Evolutionary conservation across 345 rosid species (phyloP), one percentile per base, ranked within the genome.

Genomic region (Gossypium stocksii): DNA sequence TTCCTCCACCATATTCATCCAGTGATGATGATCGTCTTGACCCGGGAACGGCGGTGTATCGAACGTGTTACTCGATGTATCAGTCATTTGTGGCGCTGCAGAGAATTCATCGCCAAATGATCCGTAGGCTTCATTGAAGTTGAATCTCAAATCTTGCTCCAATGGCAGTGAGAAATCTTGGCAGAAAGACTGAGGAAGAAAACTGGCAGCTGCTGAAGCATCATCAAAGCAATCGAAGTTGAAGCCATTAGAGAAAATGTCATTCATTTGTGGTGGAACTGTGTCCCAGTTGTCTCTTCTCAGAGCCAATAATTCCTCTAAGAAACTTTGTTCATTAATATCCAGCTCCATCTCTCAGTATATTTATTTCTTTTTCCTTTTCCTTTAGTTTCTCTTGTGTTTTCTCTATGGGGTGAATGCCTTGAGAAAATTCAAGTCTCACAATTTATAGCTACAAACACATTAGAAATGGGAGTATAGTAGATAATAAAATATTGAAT

Each of bases 11-110:
- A 73, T 74, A 58, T 74, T 75, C 72, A 81, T 72, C 15, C 77
- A 41, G 59, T 34, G 61, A 20, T 20, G 61, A 20, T 20, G 70
- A 45, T 82, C 83, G 71, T 86, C 86, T 52, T 79, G 83, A 43
- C 72, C 68, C 0, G 34, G 83, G 76, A 84, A 84, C 45, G 87
- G 83, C 0, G 83, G 83, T 8, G 87, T 80, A 29, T 75, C 85
- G 38, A 80, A 79, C 0, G 80, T 78, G 74, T 72, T 82, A 4
- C 73, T 75, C 0, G 87, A 78, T 34, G 89, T 80, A 66, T 86
- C 87, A 7, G 86, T 80, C 4, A 79, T 52, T 56, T 82, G 87
- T 8, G 82, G 81, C 2, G 77, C 83, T 2, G 78, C 83, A 9
- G 76, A 52, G 58, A 80, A 75, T 49, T 78, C 83, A n/a, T 82